Percentiles rank a stretch among this genome's conserved stretches.
phyloP scores from a whole-genome alignment of 345 rosid species.

The Bretschneidera sinensis region DNA sequence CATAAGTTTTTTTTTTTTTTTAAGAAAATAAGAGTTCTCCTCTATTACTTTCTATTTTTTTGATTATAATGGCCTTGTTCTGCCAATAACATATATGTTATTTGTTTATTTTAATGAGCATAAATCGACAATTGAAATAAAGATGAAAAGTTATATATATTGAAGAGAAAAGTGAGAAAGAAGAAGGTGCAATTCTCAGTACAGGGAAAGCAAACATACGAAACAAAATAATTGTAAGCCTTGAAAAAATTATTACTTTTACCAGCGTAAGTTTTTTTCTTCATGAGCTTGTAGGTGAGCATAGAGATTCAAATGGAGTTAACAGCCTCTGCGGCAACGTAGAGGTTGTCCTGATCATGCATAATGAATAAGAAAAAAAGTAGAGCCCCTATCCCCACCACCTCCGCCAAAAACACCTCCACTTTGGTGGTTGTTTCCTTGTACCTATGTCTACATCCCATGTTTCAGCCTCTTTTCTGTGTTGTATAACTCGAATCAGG shows the following conservation, averaged over 20 bases:
- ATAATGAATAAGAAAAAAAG: slow-evolving; percentile 86
- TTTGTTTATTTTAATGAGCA: no score
- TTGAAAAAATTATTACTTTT: background rate
- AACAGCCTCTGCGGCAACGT: slow-evolving; percentile 96
- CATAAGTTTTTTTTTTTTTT: no score
- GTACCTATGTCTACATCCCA: slow-evolving; percentile 72
- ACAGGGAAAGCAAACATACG: no score
- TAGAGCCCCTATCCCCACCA: slow-evolving; percentile 84
- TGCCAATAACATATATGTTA: no score
- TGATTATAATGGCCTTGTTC: no score
- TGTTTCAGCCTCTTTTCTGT: slow-evolving; percentile 60
- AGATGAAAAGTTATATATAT: no score
- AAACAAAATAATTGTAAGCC: background rate
- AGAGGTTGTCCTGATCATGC: slow-evolving; percentile 96
- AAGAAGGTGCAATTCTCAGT: background rate
- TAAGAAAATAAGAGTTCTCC: no score
- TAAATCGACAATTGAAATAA: no score
- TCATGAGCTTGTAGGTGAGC: slow-evolving; percentile 88
- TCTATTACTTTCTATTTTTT: no score
- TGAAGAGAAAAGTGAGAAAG: no score
- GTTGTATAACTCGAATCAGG: no score
- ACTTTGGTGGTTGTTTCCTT: slow-evolving; percentile 98
- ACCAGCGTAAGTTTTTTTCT: slow-evolving; percentile 98
- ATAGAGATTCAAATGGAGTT: slow-evolving; percentile 93
- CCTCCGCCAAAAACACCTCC: slow-evolving; percentile 87